Evolutionary conservation across 805 yeast genomes (phyloP), one percentile per base, ranked within the genome.

Genomic region (Kluyveromyces dobzhanskii): DNA sequence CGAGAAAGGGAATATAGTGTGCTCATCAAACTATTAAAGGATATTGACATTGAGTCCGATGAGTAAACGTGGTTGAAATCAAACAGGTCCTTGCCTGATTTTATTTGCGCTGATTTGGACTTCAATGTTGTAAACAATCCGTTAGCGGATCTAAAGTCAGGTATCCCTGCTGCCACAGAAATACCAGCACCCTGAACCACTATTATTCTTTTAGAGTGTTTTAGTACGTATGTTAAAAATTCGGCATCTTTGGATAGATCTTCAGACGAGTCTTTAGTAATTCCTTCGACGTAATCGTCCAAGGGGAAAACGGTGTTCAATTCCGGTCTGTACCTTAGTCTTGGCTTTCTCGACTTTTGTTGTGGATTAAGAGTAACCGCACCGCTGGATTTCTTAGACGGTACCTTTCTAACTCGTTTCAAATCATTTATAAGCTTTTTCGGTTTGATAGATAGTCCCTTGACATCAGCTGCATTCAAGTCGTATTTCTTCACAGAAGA

Each of bases 141-240:
- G 43, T 77, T 65, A 1, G 85, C 73, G 6, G 94, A 82, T 54
- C 96, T 65, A 54, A 86, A 82, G 51, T 82, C 92, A 3, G 95
- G 95, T 29, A 86, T 87, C 4, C 96, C 96, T 1, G 94, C 85
- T 21, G 83, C 81, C 39, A 88, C 92, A 10, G 95, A 85, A 14
- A 85, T 75, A 3, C 96, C 96, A 13, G 97, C 97, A 9, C 97
- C 97, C 1, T 88, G 75, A 21, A 87, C 70, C 21, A 80, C 73
- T 2, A 85, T 69, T 23, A 80, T 64, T 44, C 72, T 71, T 46
- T 70, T 74, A 23, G 88, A 69, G 47, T 80, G 67, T 25, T 55
- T 57, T 17, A 79, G 53, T 0, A 76, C 75, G 54, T 75, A 71
- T 39, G 68, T 69, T 18, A 79, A 50, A 43, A 76, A 73, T 6